Conservation (phyloP, 768 basidiomycete genomes). For the Cubamyces sp. region DNA sequence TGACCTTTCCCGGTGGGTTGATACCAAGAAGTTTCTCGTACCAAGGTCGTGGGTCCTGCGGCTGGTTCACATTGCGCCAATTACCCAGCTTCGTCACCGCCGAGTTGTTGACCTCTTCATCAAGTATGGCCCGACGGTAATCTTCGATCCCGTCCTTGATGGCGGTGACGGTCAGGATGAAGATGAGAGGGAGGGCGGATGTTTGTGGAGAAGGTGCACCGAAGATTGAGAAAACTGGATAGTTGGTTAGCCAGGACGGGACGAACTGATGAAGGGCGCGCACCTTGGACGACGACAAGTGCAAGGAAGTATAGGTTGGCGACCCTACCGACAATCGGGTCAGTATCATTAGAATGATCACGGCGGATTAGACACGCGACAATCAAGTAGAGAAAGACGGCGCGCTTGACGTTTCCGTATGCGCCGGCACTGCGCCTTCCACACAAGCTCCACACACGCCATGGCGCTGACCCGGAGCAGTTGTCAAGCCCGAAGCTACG, state of each 20-base stretch:
- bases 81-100: conserved; percentile 88
- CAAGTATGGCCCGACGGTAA: conserved; percentile 83
- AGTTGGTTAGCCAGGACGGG: not conserved
- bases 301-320: conserved; percentile 93
- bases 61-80: conserved; percentile 91
- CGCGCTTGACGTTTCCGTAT: too few relatives aligned
- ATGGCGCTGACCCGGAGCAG: too few relatives aligned
- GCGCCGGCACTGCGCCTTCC: too few relatives aligned
- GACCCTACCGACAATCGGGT: conserved; percentile 48
- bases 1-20: conserved; percentile 73
- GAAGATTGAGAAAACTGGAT: conserved; percentile 84
- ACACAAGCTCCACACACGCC: too few relatives aligned
- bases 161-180: conserved; percentile 87
- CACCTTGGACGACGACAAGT: conserved; percentile 81
- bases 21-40: conserved; percentile 73
- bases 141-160: conserved; percentile 97
- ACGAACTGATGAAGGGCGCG: conserved; percentile 27
- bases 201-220: conserved; percentile 84
- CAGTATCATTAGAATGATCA: not conserved
- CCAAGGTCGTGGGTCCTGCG: conserved; percentile 74
- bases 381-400: not conserved
- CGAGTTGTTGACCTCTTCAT: conserved; percentile 94
- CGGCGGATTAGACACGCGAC: conserved; percentile 1
- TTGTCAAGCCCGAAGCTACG: too few relatives aligned
- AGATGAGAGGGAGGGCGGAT: conserved; percentile 82